Percentiles rank a stretch among this genome's conserved stretches.
phyloP scores from a whole-genome alignment of 148 eudicot genomes.

The Heliosperma pusillum region DNA sequence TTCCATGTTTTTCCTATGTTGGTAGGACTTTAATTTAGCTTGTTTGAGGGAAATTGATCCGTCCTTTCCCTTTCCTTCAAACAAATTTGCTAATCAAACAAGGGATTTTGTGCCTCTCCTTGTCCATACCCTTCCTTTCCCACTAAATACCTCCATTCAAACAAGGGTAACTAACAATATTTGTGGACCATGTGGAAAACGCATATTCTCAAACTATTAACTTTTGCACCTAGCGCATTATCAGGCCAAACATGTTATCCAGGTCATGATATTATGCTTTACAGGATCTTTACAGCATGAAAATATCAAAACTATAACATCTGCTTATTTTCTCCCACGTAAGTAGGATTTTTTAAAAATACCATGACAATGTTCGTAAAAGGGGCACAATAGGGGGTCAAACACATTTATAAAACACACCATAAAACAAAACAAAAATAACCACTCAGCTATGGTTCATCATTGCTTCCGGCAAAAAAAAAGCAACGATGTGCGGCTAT shows the following conservation, averaged over 20 bases:
- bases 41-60: background rate
- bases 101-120: background rate
- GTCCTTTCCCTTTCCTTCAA: background rate
- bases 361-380: background rate
- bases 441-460: background rate
- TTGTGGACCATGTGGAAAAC: background rate
- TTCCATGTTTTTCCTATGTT: background rate
- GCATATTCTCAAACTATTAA: background rate
- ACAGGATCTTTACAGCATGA: background rate
- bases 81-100: background rate
- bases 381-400: background rate
- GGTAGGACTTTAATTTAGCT: background rate
- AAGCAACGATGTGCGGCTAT: background rate
- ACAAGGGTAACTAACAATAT: background rate
- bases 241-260: background rate
- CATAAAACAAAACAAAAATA: background rate
- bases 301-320: background rate
- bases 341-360: background rate
- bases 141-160: background rate
- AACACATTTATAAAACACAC: background rate
- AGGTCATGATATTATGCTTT: conserved; percentile 6
- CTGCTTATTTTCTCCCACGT: background rate
- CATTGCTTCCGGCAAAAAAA: background rate
- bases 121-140: background rate
- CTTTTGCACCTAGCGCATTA: background rate